A percentile compares a stretch with the other conserved stretches of the same genome.
These are phyloP conservation scores for Penicillium psychrofluorescens DNA, from an alignment of 495 filamentous ascomycete species.

Conservation along the genomic window DNA sequence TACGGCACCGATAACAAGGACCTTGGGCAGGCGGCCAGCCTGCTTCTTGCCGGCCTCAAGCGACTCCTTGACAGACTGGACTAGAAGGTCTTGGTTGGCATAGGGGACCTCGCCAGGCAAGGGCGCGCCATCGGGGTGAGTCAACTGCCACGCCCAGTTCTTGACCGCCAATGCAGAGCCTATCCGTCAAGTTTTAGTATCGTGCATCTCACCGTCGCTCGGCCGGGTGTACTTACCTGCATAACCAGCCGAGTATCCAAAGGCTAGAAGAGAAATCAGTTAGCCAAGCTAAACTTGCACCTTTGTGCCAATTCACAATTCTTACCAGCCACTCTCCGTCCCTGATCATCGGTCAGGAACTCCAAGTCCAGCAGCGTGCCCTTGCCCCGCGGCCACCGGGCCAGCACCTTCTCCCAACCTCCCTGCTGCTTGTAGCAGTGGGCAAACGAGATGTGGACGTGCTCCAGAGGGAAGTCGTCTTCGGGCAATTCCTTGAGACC, in stretches of 20 bases:
- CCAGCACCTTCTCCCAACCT: constrained; percentile 76
- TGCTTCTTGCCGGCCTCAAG: constrained; percentile 52
- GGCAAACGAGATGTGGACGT: constrained; percentile 81
- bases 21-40: constrained; percentile 41
- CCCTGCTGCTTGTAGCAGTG: constrained; percentile 82
- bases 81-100: constrained; percentile 66
- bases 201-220: neutral
- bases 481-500: constrained; percentile 93
- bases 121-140: constrained; percentile 52
- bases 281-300: constrained; percentile 6
- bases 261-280: constrained; percentile 24
- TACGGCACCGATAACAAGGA: constrained; percentile 55
- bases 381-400: constrained; percentile 72
- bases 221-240: constrained; percentile 41
- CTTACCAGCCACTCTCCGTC: constrained; percentile 68
- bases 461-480: constrained; percentile 78
- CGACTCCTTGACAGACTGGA: constrained; percentile 63
- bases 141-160: constrained; percentile 85
- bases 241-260: constrained; percentile 76
- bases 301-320: constrained; percentile 10
- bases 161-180: constrained; percentile 68
- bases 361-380: constrained; percentile 86
- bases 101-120: constrained; percentile 68
- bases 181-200: constrained; percentile 5
- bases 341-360: constrained; percentile 72